Percentiles rank a stretch among this genome's conserved stretches.
phyloP scores from a whole-genome alignment of 2,329 filamentous ascomycete genomes.

The Samsoniella hepiali region DNA sequence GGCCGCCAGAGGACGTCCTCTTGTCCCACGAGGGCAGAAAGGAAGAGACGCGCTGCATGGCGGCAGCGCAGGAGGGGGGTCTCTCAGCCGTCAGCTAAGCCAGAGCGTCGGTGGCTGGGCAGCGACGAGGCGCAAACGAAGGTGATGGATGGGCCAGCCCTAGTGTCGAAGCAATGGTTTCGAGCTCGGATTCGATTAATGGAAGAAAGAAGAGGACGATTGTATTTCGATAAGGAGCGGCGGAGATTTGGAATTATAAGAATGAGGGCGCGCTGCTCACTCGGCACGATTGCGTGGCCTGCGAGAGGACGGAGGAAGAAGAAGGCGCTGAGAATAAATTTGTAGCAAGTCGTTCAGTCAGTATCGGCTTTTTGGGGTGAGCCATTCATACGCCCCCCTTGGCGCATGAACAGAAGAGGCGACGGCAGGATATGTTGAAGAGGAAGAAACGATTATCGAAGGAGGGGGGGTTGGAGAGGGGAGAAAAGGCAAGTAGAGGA shows the following conservation, averaged over 20 bases:
- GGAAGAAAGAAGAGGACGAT: background rate
- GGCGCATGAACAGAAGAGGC: slow-evolving; percentile 14
- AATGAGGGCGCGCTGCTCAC: background rate
- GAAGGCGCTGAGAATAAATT: background rate
- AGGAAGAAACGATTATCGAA: background rate
- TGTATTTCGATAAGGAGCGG: background rate
- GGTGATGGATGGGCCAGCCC: background rate
- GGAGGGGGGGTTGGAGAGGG: background rate
- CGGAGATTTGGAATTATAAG: background rate
- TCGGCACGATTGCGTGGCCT: background rate
- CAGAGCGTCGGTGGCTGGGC: slow-evolving; percentile 33
- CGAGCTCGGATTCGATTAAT: background rate
- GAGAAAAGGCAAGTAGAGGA: background rate
- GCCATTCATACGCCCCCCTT: slow-evolving; percentile 13
- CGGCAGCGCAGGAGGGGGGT: slow-evolving; percentile 28
- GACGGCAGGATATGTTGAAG: slow-evolving; percentile 7
- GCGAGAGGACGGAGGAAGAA: background rate
- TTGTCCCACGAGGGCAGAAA: slow-evolving; percentile 46
- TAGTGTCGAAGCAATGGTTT: background rate
- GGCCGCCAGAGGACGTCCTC: slow-evolving; percentile 34
- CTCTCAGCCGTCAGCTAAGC: slow-evolving; percentile 32
- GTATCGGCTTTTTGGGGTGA: background rate
- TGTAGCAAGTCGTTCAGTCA: background rate
- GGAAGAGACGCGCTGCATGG: slow-evolving; percentile 44
- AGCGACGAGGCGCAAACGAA: slow-evolving; percentile 19